These are phyloP conservation scores for Albizia julibrissin DNA, from an alignment of 306 rosid genomes.

Conservation along the genomic window DNA sequence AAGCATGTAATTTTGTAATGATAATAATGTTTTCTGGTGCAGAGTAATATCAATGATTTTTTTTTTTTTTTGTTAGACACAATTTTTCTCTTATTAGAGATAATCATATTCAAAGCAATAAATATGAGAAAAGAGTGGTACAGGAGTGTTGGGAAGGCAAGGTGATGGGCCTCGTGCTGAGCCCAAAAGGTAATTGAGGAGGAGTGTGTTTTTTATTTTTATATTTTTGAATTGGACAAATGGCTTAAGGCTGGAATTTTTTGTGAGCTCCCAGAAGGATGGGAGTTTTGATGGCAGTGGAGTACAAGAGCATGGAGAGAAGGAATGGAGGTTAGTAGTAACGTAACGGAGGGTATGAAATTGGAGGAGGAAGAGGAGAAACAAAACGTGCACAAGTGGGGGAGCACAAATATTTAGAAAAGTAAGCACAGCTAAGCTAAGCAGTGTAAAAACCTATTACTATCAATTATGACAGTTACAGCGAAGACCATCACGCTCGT, in stretches of 20 bases:
- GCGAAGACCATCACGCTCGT: constrained; percentile 11
- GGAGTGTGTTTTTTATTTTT: too few species aligned
- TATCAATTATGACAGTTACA: constrained; percentile 24
- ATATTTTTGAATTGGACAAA: too few species aligned
- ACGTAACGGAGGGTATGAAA: not conserved
- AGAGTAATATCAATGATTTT: not conserved
- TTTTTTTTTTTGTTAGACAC: too few species aligned
- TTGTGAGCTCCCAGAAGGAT: too few species aligned
- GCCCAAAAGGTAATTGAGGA: not conserved
- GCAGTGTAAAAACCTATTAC: not conserved
- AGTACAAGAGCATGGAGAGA: too few species aligned
- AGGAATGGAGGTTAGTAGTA: too few species aligned
- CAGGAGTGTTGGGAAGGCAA: not conserved
- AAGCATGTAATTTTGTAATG: not conserved
- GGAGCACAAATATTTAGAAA: not conserved
- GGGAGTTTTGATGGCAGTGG: too few species aligned
- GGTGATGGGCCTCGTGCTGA: not conserved
- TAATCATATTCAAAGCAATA: too few species aligned
- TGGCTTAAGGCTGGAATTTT: too few species aligned
- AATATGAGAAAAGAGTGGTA: not conserved
- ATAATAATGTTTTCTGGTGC: too few species aligned
- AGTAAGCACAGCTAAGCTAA: not conserved
- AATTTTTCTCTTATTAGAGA: too few species aligned
- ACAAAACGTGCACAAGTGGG: not conserved
- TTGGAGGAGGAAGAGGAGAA: not conserved